phyloP scores from a whole-genome alignment of 2,329 filamentous ascomycete species.

The Aspergillus puulaauensis region DNA sequence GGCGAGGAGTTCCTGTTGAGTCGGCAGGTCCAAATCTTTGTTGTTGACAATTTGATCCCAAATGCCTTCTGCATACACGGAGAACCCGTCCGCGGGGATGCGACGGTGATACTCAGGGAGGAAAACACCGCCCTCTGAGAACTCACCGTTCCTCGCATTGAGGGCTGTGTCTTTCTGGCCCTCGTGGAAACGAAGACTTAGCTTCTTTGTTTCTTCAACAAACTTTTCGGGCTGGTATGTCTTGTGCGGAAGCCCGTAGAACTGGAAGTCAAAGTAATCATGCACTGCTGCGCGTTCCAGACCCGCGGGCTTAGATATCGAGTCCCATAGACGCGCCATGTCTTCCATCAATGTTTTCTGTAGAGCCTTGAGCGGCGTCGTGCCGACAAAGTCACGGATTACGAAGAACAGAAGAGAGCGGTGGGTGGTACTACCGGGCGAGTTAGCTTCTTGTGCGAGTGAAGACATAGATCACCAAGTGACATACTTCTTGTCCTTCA shows the following conservation, averaged over 20 bases:
- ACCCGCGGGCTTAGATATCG: conserved; percentile 85
- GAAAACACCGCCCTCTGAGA: conserved; percentile 79
- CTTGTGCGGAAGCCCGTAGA: conserved; percentile 93
- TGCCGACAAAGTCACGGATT: conserved; percentile 93
- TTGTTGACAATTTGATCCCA: conserved; percentile 99
- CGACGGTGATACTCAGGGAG: conserved; percentile 91
- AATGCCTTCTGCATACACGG: conserved; percentile 85
- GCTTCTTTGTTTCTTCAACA: conserved; percentile 71
- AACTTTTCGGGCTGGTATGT: conserved; percentile 94
- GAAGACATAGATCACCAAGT: background rate
- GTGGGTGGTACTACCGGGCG: conserved; percentile 66
- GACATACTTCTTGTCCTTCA: conserved; percentile 86
- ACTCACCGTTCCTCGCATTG: conserved; percentile 62
- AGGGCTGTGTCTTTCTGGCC: conserved; percentile 71
- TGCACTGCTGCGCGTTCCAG: conserved; percentile 87
- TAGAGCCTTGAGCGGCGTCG: conserved; percentile 84
- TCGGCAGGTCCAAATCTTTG: conserved; percentile 94
- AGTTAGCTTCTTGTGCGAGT: conserved; percentile 23
- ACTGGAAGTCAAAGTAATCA: conserved; percentile 98
- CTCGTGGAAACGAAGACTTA: conserved; percentile 78
- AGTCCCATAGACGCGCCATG: conserved; percentile 85
- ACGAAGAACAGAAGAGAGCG: conserved; percentile 97
- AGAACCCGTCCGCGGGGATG: conserved; percentile 96
- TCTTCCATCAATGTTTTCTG: conserved; percentile 89
- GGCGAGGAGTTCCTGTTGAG: conserved; percentile 92